Conservation (phyloP, 2,329 filamentous ascomycete genomes). For the Magnaporthiopsis poae region DNA sequence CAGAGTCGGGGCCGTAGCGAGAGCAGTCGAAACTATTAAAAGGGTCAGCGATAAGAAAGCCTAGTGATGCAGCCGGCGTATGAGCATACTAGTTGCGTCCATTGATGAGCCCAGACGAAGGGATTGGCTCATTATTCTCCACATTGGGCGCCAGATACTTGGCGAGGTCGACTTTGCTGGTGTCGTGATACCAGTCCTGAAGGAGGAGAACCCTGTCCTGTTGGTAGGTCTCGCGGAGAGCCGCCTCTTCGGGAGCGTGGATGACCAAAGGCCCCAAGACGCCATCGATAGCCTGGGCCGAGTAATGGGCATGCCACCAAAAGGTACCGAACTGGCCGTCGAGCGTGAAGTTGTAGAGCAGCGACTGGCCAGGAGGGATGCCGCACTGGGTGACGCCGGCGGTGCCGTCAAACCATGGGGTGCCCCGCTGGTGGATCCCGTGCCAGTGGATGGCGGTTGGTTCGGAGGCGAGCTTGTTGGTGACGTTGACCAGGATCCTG, state of each 20-base stretch:
- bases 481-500: conserved; percentile 53
- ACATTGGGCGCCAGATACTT: conserved; percentile 46
- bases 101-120: conserved; percentile 56
- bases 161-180: conserved; percentile 34
- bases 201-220: conserved; percentile 56
- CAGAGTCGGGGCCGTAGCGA: conserved; percentile 4
- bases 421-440: conserved; percentile 10
- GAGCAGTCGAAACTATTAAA: conserved; percentile 7
- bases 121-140: conserved; percentile 54
- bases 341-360: conserved; percentile 52
- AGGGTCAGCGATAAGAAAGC: neutral
- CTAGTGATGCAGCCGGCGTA: neutral
- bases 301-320: conserved; percentile 50
- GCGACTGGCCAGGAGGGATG: conserved; percentile 44
- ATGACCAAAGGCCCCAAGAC: conserved; percentile 57
- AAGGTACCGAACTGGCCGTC: conserved; percentile 26
- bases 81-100: conserved; percentile 22
- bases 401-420: conserved; percentile 9
- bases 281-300: conserved; percentile 54
- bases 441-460: conserved; percentile 12
- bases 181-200: conserved; percentile 65
- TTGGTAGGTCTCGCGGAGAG: conserved; percentile 33
- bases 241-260: conserved; percentile 45
- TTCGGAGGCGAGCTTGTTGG: conserved; percentile 35
- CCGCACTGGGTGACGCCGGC: conserved; percentile 46